Conservation (phyloP, 306 rosid genomes). For the Luffa acutangula region DNA sequence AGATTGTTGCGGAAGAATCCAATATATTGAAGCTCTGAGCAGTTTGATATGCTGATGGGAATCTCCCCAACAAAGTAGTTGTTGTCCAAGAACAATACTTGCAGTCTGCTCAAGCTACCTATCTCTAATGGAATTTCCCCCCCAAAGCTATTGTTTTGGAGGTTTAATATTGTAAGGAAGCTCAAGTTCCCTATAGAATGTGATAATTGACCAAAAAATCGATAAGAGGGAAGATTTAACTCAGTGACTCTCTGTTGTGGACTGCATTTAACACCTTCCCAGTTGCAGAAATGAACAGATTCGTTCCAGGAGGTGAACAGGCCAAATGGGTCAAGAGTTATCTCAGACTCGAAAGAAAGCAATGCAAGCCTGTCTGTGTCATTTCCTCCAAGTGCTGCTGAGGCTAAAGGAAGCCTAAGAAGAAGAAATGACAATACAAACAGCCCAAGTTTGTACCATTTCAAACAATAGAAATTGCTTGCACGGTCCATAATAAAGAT, state of each 20-base stretch:
- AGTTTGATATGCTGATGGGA: conserved; percentile 5
- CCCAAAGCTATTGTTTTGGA: conserved; percentile 11
- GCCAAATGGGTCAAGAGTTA: conserved; percentile 5
- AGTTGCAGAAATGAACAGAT: conserved; percentile 15
- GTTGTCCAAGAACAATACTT: not conserved
- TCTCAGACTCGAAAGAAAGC: conserved; percentile 13
- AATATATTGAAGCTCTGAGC: conserved; percentile 9
- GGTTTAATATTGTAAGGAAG: conserved; percentile 7
- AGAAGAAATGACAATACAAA: not conserved
- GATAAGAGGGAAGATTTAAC: not conserved
- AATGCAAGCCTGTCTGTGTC: conserved; percentile 4
- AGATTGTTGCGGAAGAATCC: not conserved
- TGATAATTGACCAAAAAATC: conserved; percentile 5
- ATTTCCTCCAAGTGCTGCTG: conserved; percentile 1
- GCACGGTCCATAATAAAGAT: not conserved
- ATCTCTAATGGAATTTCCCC: conserved; percentile 13
- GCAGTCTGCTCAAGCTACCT: conserved; percentile 9
- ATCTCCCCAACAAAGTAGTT: conserved; percentile 17
- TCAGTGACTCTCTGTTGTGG: conserved; percentile 10
- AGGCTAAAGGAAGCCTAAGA: not conserved
- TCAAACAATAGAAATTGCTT: not conserved
- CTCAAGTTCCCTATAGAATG: conserved; percentile 17
- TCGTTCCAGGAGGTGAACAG: conserved; percentile 18
- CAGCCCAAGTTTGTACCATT: not conserved
- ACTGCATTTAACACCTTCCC: conserved; percentile 18